Conservation (phyloP, 768 basidiomycete species). For the Exidia glandulosa region DNA sequence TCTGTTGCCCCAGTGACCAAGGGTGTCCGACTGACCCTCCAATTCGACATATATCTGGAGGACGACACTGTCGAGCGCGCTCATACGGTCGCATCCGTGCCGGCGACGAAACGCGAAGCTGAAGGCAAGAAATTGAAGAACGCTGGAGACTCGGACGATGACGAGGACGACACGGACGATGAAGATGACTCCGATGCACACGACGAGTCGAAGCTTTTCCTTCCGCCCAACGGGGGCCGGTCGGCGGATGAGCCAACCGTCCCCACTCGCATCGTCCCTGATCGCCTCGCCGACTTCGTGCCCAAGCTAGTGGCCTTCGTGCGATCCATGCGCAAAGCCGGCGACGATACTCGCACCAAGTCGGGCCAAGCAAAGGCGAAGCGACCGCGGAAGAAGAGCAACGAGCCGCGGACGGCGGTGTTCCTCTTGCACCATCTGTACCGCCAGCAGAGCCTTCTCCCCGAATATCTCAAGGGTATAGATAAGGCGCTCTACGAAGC, state of each 20-base stretch:
- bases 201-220: not conserved
- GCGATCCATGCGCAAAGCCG: no score
- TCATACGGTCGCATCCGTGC: constrained; percentile 12
- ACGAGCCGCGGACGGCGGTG: not conserved
- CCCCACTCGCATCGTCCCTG: no score
- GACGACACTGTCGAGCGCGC: constrained; percentile 4
- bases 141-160: constrained; percentile 13
- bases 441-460: not conserved
- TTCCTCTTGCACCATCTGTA: not conserved
- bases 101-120: constrained; percentile 15
- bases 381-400: no score
- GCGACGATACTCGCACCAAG: not conserved
- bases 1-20: constrained; percentile 19
- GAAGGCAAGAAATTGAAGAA: constrained; percentile 18
- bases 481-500: not conserved
- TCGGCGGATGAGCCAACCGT: no score
- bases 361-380: not conserved
- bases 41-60: not conserved
- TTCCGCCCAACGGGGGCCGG: no score
- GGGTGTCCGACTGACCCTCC: constrained; percentile 5
- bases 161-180: constrained; percentile 13
- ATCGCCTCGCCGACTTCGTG: no score
- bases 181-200: not conserved
- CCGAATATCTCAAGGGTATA: not conserved
- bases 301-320: no score